These are phyloP conservation scores for Withania somnifera DNA, from an alignment of 305 asterid genomes.

Conservation along the genomic window DNA sequence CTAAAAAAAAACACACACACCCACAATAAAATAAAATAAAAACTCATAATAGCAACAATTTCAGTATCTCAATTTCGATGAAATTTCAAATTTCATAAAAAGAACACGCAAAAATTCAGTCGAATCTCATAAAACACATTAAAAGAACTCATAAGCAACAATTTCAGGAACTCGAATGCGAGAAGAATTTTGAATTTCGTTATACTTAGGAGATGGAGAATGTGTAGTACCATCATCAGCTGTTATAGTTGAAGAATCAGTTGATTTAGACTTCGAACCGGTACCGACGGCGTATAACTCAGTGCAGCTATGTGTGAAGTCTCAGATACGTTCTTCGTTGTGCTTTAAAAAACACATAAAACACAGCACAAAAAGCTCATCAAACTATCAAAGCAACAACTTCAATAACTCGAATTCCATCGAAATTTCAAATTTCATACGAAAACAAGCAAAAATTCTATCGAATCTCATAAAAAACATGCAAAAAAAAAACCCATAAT, in stretches of 20 bases:
- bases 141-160: no score
- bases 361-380: not conserved
- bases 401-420: not conserved
- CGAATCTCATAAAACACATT: no score
- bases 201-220: no score
- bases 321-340: conserved; percentile 23
- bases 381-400: not conserved
- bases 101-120: no score
- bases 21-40: no score
- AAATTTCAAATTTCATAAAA: no score
- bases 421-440: not conserved
- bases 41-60: no score
- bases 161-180: no score
- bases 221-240: conserved; percentile 20
- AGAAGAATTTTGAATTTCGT: not conserved
- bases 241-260: conserved; percentile 27
- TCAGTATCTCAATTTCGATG: no score
- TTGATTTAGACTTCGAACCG: conserved; percentile 18
- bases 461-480: conserved; percentile 6
- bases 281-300: not conserved
- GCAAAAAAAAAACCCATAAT: no score
- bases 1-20: no score
- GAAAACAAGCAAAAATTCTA: no score
- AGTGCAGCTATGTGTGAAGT: not conserved
- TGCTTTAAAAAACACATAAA: not conserved